A percentile compares a stretch with the other conserved stretches of the same genome.
phyloP scores from a whole-genome alignment of 2,329 filamentous ascomycete genomes.

The Fusarium sp. region DNA sequence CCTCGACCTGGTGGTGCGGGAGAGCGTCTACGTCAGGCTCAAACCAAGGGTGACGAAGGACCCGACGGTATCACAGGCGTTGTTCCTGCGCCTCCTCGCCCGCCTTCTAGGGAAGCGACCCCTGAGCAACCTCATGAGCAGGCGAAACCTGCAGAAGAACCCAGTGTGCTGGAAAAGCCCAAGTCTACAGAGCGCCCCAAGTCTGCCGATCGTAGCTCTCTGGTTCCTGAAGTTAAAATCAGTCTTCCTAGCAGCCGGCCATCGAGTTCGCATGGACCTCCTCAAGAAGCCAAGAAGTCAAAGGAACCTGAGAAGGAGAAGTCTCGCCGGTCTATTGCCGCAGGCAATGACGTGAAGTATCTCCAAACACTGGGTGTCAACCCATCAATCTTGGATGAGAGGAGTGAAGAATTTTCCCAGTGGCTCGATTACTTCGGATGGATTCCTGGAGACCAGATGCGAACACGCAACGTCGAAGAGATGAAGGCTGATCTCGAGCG shows the following conservation, averaged over 20 bases:
- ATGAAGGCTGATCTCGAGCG: slow-evolving; percentile 86
- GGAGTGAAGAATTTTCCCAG: slow-evolving; percentile 83
- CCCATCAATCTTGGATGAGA: slow-evolving; percentile 78
- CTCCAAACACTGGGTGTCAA: slow-evolving; percentile 83
- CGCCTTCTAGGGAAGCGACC: slow-evolving; percentile 49
- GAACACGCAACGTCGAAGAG: slow-evolving; percentile 80
- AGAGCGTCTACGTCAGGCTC: slow-evolving; percentile 77
- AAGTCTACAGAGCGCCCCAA: slow-evolving; percentile 44
- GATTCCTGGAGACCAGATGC: slow-evolving; percentile 80
- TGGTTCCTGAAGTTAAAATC: slow-evolving; percentile 69
- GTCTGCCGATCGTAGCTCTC: slow-evolving; percentile 49
- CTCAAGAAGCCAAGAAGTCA: slow-evolving; percentile 51
- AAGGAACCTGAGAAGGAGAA: slow-evolving; percentile 55
- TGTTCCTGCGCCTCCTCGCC: slow-evolving; percentile 78
- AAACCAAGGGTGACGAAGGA: slow-evolving; percentile 70
- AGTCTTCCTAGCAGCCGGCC: slow-evolving; percentile 60
- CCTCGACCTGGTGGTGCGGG: slow-evolving; percentile 89
- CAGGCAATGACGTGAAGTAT: slow-evolving; percentile 83
- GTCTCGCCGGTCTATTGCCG: slow-evolving; percentile 69
- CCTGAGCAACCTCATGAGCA: slow-evolving; percentile 36
- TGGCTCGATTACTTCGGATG: slow-evolving; percentile 90
- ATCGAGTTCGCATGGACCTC: slow-evolving; percentile 53
- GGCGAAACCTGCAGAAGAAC: not conserved
- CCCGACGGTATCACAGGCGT: slow-evolving; percentile 92
- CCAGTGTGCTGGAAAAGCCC: slow-evolving; percentile 10